Evolutionary conservation across 2,329 filamentous ascomycete genomes (phyloP).

Genomic region (Claviceps arundinis): DNA sequence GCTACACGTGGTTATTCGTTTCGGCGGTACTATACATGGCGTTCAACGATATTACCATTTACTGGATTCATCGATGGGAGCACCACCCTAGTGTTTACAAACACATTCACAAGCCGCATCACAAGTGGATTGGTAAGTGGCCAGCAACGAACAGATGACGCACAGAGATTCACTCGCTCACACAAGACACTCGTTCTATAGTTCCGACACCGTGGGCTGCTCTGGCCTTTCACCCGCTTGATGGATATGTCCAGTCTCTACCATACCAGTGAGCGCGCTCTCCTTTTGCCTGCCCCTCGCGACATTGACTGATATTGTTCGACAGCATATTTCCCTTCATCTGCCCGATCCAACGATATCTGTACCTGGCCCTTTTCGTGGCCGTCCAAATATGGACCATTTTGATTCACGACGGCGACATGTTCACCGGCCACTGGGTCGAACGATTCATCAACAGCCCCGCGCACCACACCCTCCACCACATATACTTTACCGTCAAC

Average conservation of each 20-base stretch:
- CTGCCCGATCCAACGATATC: slow-evolving; percentile 84
- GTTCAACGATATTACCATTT: slow-evolving; percentile 41
- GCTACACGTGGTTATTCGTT: slow-evolving; percentile 24
- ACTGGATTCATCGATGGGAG: slow-evolving; percentile 79
- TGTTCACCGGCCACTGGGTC: slow-evolving; percentile 77
- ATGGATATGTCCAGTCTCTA: slow-evolving; percentile 77
- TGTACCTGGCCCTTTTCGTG: slow-evolving; percentile 72
- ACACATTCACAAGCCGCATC: slow-evolving; percentile 86
- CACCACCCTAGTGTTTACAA: slow-evolving; percentile 73
- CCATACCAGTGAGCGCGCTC: slow-evolving; percentile 54
- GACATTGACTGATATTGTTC: background rate
- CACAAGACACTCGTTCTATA: background rate
- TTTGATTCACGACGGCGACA: slow-evolving; percentile 92
- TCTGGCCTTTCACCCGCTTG: slow-evolving; percentile 88
- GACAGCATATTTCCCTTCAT: slow-evolving; percentile 64
- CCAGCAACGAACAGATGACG: background rate
- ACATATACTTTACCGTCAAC: slow-evolving; percentile 49
- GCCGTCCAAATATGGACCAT: slow-evolving; percentile 98
- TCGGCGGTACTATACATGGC: slow-evolving; percentile 25
- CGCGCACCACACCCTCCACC: slow-evolving; percentile 73
- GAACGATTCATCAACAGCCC: slow-evolving; percentile 60
- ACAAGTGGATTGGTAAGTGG: slow-evolving; percentile 73
- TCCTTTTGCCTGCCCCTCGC: too few species aligned
- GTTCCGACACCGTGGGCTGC: slow-evolving; percentile 91
- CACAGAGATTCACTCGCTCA: too few species aligned